Evolutionary conservation across 805 yeast genomes (phyloP), one percentile per base, ranked within the genome.

Genomic region (Sugiyamaella mastotermitis): DNA sequence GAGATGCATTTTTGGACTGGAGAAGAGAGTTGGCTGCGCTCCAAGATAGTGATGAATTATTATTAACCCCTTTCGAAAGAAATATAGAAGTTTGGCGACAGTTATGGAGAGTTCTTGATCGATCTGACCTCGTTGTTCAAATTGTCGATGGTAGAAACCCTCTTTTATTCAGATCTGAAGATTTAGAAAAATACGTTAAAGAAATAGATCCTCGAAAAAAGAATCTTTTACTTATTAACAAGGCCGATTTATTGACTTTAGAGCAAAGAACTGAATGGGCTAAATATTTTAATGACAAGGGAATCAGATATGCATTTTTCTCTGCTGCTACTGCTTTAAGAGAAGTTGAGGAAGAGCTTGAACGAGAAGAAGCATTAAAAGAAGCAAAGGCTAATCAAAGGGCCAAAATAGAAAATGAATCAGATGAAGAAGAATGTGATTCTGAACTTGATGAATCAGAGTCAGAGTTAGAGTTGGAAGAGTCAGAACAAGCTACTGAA

Each of bases 71-170:
- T 3, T 92, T 90, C 57, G 98, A 92, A 66, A 78, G 98, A 66
- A 92, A 92, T 59, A 69, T 92, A 47, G 96, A 90, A 69, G 97
- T 92, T 42, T 92, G 98, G 98, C 79, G 92, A 57, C 98, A 92
- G 64, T 68, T 92, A 48, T 92, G 98, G 98, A 76, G 98, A 64
- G 98, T 92, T 31, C 83, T 87, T 17, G 98, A 92, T 61, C 76
- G 97, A 56, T 84, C 92, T 17, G 96, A 90, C 60, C 69, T 92
- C 52, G 77, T 92, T 27, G 97, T 92, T 4, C 98, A 92, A 60
- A 92, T 92, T 66, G 97, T 92, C 20, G 98, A 92, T 65, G 97
- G 97, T 9, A 74, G 98, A 63, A 87, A 85, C 57, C 98, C 98
- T 4, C 64, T 88, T 42, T 68, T 86, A 43, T 92, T 86, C 66